A percentile compares a stretch with the other conserved stretches of the same genome.
phyloP scores from a whole-genome alignment of 176 grass and related monocot species.

The Bolboschoenus planiculmis region DNA sequence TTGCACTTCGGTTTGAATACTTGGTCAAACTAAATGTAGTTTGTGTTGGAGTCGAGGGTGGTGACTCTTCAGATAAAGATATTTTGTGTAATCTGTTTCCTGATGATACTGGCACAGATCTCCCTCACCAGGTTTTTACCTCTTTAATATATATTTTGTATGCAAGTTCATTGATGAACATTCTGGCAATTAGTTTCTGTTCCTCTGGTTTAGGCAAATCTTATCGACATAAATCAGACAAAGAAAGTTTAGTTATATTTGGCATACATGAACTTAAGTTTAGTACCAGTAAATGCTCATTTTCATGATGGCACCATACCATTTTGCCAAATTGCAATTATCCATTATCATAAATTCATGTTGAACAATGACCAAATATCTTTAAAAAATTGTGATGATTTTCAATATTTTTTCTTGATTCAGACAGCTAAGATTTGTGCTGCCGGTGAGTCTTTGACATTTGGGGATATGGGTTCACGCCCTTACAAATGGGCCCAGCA shows the following conservation, averaged over 20 bases:
- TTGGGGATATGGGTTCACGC: conserved; percentile 63
- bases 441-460: conserved; percentile 51
- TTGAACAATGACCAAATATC: neutral
- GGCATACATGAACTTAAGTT: neutral
- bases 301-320: neutral
- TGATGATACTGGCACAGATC: conserved; percentile 81
- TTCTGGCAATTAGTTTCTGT: neutral
- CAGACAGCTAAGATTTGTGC: conserved; percentile 84
- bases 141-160: neutral
- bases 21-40: conserved; percentile 85
- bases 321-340: neutral
- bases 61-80: conserved; percentile 52
- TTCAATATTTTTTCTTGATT: conserved; percentile 23
- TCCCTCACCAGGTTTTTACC: conserved; percentile 67
- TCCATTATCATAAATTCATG: neutral
- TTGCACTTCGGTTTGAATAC: conserved; percentile 68
- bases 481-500: conserved; percentile 99
- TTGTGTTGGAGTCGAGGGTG: conserved; percentile 78
- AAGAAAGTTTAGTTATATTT: neutral
- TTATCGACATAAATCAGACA: neutral
- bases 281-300: neutral
- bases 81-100: conserved; percentile 97
- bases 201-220: neutral
- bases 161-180: neutral
- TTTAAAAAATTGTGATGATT: conserved; percentile 2